Base-by-base conservation (phyloP, 352 stramenopile genomes). In the Pythium inflatum region DNA sequence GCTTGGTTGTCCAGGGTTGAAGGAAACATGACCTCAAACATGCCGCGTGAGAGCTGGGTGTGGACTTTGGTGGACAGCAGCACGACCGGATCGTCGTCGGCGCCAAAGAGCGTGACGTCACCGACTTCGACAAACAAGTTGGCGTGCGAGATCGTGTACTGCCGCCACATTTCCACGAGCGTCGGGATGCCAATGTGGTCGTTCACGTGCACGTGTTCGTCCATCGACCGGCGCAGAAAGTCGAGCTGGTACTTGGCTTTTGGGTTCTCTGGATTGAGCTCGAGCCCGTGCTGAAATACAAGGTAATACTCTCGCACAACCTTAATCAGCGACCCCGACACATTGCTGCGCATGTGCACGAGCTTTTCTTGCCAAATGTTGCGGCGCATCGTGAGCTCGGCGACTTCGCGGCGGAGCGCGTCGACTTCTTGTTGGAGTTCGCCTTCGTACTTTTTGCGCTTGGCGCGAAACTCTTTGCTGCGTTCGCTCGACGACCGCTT, bases 401-500 rank as follows among this genome's bases (percentile, higher is more conserved):
- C 54, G 31, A 77, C 65, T 20, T 77, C 65, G 30, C 62, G 59
- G 1, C 59, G 70, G 43, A 77, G 46, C 16, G 41, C 14, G 27
- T 70, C 66, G 40, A 77, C 65, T 16, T 64, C 34, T 20, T 51
- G 59, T 43, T 63, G 53, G 22, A 77, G 65, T 27, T 77, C 65
- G 54, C 58, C 55, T 43, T 77, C 48, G 48, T 55, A 55, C 48
- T 55, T 55, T 36, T 55, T 55, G 11, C 48, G 48, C 27, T 55
- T 55, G 25, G 48, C 48, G 24, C 48, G 48, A 18, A 55, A 55
- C 48, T 55, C 48, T 38, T 77, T 77, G 18, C 65, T 68, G 53
- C 70, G 70, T 43, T 77, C 70, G 53, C 70, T 77, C 18, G 57
- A 74, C 25, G 66, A 70, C 7, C 68, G 68, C 61, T 74, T 74